Percentiles rank a stretch among this genome's conserved stretches.
phyloP scores from a whole-genome alignment of 805 yeast species.

The Candida coquimbonensis region DNA sequence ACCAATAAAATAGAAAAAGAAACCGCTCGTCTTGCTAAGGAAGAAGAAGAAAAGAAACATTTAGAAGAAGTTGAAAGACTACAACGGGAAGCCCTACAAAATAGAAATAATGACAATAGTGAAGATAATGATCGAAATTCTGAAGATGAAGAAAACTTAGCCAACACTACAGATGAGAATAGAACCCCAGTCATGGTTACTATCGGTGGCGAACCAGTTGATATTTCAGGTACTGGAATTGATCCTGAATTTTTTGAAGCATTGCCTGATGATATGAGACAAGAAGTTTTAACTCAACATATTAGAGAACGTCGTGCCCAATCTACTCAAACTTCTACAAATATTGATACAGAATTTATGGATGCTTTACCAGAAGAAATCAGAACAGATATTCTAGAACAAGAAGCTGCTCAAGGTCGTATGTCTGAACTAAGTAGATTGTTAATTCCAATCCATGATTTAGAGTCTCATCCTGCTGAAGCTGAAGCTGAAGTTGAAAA shows the following conservation, averaged over 20 bases:
- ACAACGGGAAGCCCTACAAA: background rate
- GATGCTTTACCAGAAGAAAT: slow-evolving; percentile 69
- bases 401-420: slow-evolving; percentile 31
- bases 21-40: slow-evolving; percentile 21
- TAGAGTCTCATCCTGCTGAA: background rate
- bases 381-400: slow-evolving; percentile 55
- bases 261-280: slow-evolving; percentile 86
- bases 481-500: slow-evolving; percentile 17
- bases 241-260: slow-evolving; percentile 90
- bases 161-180: background rate
- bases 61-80: slow-evolving; percentile 21
- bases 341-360: slow-evolving; percentile 72
- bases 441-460: too few relatives aligned
- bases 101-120: too few relatives aligned
- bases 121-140: background rate
- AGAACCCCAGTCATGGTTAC: slow-evolving; percentile 56
- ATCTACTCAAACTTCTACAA: slow-evolving; percentile 45
- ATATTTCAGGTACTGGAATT: slow-evolving; percentile 83
- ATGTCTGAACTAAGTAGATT: background rate
- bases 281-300: slow-evolving; percentile 85
- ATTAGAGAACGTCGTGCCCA: slow-evolving; percentile 64
- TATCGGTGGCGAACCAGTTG: slow-evolving; percentile 74
- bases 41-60: slow-evolving; percentile 18
- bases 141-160: slow-evolving; percentile 13
- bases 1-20: slow-evolving; percentile 22